Evolutionary conservation across 2,329 filamentous ascomycete genomes (phyloP).

Genomic region (Penicillium hesseltinei): DNA sequence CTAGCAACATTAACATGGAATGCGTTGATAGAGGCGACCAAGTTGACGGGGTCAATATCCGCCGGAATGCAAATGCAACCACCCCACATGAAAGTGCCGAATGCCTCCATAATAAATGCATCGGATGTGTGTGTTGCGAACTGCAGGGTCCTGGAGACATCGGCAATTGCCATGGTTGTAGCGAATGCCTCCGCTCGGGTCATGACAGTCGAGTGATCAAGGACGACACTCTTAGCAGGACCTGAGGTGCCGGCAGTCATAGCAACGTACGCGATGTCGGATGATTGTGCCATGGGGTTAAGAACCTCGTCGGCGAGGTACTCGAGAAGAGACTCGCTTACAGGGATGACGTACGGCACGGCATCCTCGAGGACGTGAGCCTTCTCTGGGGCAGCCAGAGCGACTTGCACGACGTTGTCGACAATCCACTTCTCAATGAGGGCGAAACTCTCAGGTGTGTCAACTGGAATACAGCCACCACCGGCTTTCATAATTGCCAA

Average conservation of each 20-base stretch:
- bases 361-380: slow-evolving; percentile 43
- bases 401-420: slow-evolving; percentile 41
- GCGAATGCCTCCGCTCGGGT: slow-evolving; percentile 32
- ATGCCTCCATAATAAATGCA: slow-evolving; percentile 42
- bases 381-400: slow-evolving; percentile 39
- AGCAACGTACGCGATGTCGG: slow-evolving; percentile 33
- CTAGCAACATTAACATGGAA: slow-evolving; percentile 34
- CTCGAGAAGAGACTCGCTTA: slow-evolving; percentile 37
- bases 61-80: slow-evolving; percentile 50
- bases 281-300: slow-evolving; percentile 8
- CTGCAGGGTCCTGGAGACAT: slow-evolving; percentile 36
- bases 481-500: slow-evolving; percentile 33
- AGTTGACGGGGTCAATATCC: slow-evolving; percentile 48
- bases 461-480: slow-evolving; percentile 37
- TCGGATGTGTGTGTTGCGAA: slow-evolving; percentile 50
- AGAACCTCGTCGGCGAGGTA: slow-evolving; percentile 25
- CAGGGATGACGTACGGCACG: slow-evolving; percentile 41
- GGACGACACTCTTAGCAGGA: slow-evolving; percentile 35
- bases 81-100: slow-evolving; percentile 40
- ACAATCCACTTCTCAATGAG: slow-evolving; percentile 40
- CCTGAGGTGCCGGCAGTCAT: slow-evolving; percentile 37
- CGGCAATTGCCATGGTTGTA: slow-evolving; percentile 20
- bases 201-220: slow-evolving; percentile 36
- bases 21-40: slow-evolving; percentile 53
- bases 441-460: slow-evolving; percentile 31